Percentiles rank a stretch among this genome's conserved stretches.
These are phyloP conservation scores for Brassica hybrid DNA, from an alignment of 441 rosid species.

Conservation along the genomic window DNA sequence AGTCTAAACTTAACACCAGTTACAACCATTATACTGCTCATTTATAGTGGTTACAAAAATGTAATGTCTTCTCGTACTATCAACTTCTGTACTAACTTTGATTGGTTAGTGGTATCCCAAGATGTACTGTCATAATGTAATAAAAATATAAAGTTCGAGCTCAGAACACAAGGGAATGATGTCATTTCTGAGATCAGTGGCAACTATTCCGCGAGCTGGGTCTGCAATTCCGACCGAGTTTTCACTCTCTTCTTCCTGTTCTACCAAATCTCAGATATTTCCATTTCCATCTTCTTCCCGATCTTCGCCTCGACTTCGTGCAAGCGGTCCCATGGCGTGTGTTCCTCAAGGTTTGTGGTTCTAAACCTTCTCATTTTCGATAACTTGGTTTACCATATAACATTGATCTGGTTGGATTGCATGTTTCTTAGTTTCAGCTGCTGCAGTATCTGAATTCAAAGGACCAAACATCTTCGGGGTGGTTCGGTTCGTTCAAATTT, in stretches of 20 bases:
- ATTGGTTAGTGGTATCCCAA: neutral
- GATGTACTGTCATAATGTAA: neutral
- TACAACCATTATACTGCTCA: neutral
- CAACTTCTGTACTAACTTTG: neutral
- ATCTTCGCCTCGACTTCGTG: neutral
- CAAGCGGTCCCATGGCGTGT: neutral
- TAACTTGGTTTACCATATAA: neutral
- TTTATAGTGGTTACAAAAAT: neutral
- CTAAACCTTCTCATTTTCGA: neutral
- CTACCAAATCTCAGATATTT: neutral
- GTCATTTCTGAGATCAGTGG: conserved; percentile 3
- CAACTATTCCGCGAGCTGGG: neutral
- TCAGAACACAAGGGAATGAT: neutral
- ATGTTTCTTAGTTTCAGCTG: neutral
- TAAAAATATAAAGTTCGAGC: neutral
- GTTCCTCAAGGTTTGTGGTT: neutral
- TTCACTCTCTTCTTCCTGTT: neutral
- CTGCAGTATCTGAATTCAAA: conserved; percentile 5
- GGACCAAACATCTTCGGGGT: neutral
- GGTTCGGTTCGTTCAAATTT: neutral
- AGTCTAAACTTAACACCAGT: neutral
- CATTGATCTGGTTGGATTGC: neutral
- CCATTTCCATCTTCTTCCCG: neutral
- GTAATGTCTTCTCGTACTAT: neutral
- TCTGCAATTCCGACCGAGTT: neutral